Evolutionary conservation across 78 protist genomes (phyloP).

Genomic region (Dictyostelium intermedium): DNA sequence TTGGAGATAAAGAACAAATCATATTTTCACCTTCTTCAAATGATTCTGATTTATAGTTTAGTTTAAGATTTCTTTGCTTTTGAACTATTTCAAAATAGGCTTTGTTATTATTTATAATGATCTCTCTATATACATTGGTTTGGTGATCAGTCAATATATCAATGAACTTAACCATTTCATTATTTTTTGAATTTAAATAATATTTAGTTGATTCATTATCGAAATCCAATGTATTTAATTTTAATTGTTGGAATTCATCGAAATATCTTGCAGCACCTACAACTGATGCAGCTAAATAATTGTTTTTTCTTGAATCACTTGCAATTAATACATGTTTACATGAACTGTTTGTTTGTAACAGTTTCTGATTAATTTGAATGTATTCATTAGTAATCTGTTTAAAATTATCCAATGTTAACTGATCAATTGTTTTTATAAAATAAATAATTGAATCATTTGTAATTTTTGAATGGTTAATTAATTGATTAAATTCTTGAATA

Average conservation of each 20-base stretch:
- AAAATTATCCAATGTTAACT: background rate
- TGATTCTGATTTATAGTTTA: background rate
- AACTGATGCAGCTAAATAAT: background rate
- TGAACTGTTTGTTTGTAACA: background rate
- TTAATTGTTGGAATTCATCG: background rate
- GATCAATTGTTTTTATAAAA: background rate
- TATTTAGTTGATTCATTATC: background rate
- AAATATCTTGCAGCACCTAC: conserved; percentile 19
- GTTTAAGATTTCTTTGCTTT: background rate
- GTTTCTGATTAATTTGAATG: conserved; percentile 26
- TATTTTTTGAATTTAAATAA: background rate
- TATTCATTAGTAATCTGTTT: background rate
- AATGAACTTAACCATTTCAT: background rate
- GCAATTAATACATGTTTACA: conserved; percentile 4
- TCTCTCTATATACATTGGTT: background rate
- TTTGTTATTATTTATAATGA: background rate
- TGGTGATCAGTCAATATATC: background rate
- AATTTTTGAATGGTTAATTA: background rate
- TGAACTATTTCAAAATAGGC: background rate
- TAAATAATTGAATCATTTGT: background rate
- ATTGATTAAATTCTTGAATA: background rate
- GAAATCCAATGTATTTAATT: background rate
- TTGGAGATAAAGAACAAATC: background rate
- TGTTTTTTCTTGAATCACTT: background rate
- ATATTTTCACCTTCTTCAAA: background rate